A percentile compares a stretch with the other conserved stretches of the same genome.
phyloP scores from a whole-genome alignment of 177 flowering plant genomes.

The Vitis hybrid region DNA sequence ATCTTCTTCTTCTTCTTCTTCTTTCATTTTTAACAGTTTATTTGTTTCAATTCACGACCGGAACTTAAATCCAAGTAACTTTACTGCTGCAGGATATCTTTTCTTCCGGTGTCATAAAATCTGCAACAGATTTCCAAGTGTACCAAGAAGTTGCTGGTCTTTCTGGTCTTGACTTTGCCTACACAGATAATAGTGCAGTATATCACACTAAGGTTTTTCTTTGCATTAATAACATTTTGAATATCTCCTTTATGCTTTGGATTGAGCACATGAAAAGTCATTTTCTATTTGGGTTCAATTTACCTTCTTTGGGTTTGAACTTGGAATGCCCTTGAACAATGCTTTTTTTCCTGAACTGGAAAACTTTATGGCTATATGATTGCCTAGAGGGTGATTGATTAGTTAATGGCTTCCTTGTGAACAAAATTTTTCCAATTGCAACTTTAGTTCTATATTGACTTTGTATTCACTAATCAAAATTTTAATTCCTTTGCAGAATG shows the following conservation, averaged over 20 bases:
- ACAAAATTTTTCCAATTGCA: neutral
- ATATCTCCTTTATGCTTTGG: neutral
- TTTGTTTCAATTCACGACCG: slow-evolving; percentile 1
- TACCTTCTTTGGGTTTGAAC: neutral
- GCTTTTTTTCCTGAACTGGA: no score
- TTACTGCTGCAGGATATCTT: slow-evolving; percentile 75
- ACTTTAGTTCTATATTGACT: neutral
- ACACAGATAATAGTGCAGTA: slow-evolving; percentile 64
- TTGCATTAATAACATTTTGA: slow-evolving; percentile 3
- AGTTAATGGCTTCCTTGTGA: neutral
- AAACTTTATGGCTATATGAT: no score
- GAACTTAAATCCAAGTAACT: slow-evolving; percentile 7
- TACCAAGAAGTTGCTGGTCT: slow-evolving; percentile 91
- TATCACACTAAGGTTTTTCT: slow-evolving; percentile 91
- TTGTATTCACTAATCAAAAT: neutral
- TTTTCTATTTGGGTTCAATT: neutral
- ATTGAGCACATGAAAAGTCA: neutral
- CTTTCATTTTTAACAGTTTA: neutral
- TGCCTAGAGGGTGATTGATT: neutral
- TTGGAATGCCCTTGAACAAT: neutral
- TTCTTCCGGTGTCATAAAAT: slow-evolving; percentile 71
- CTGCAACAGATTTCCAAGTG: slow-evolving; percentile 95
- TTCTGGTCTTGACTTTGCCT: slow-evolving; percentile 97
- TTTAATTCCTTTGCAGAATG: slow-evolving; percentile 67
- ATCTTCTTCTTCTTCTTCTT: no score